Percentiles rank a stretch among this genome's conserved stretches.
Evolutionary conservation across 306 rosid genomes (phyloP).

Genomic region (Citrullus amarus): DNA sequence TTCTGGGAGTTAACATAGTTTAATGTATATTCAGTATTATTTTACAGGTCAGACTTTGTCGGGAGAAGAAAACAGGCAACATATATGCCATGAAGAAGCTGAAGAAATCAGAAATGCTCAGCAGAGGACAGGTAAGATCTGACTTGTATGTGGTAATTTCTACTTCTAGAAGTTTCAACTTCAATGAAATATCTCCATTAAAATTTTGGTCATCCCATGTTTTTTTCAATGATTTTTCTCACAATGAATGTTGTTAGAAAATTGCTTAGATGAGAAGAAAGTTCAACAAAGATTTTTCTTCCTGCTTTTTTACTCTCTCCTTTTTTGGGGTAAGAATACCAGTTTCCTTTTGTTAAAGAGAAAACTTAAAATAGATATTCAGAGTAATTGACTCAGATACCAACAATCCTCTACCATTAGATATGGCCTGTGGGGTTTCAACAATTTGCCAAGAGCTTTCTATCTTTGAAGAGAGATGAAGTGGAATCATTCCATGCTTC

Average conservation of each 20-base stretch:
- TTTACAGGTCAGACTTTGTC: conserved; percentile 37
- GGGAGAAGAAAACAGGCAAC: conserved; percentile 49
- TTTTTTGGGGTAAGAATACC: not conserved
- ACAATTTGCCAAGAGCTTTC: not conserved
- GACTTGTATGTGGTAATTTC: not conserved
- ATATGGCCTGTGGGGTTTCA: not conserved
- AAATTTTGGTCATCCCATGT: not conserved
- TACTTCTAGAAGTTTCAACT: not conserved
- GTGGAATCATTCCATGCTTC: not conserved
- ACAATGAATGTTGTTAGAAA: not conserved
- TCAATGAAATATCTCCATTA: not conserved
- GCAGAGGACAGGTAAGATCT: conserved; percentile 45
- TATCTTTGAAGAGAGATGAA: not conserved
- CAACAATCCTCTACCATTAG: not conserved
- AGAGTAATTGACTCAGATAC: not conserved
- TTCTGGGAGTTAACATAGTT: not conserved
- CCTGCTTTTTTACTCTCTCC: not conserved
- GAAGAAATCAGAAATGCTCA: conserved; percentile 59
- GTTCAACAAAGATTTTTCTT: not conserved
- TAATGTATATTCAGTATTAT: not conserved
- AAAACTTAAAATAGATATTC: not conserved
- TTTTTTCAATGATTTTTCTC: not conserved
- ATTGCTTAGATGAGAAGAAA: not conserved
- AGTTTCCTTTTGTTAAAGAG: not conserved
- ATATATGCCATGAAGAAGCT: conserved; percentile 54